Evolutionary conservation across 768 basidiomycete genomes (phyloP).

Genomic region (Trametes cubensis): DNA sequence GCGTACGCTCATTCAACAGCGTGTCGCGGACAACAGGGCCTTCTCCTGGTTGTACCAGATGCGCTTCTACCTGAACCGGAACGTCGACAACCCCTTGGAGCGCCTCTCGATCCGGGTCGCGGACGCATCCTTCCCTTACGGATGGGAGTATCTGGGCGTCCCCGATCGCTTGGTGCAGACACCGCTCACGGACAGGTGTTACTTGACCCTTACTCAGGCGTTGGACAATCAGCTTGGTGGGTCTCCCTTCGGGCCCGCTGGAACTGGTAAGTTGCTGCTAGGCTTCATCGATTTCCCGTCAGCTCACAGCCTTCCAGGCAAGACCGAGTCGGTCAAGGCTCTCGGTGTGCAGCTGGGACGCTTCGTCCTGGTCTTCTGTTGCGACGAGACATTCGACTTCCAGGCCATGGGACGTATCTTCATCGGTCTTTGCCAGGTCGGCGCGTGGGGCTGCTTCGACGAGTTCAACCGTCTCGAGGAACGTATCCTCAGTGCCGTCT

Average conservation of each 20-base stretch:
- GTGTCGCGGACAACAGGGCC: slow-evolving; percentile 62
- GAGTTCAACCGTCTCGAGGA: slow-evolving; percentile 99
- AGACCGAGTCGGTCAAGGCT: slow-evolving; percentile 99
- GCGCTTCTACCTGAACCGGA: slow-evolving; percentile 90
- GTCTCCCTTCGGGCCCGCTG: slow-evolving; percentile 97
- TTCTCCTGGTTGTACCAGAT: slow-evolving; percentile 98
- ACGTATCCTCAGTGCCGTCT: slow-evolving; percentile 95
- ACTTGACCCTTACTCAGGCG: slow-evolving; percentile 95
- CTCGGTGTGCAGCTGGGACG: slow-evolving; percentile 96
- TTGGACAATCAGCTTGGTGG: slow-evolving; percentile 94
- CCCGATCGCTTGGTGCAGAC: slow-evolving; percentile 97
- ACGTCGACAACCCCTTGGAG: slow-evolving; percentile 75
- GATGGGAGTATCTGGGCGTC: slow-evolving; percentile 98
- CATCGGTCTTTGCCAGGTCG: slow-evolving; percentile 97
- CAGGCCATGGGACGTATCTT: slow-evolving; percentile 99
- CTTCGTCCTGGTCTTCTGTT: slow-evolving; percentile 99
- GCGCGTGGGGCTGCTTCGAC: slow-evolving; percentile 98
- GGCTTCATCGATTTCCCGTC: slow-evolving; percentile 4
- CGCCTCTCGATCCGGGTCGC: slow-evolving; percentile 82
- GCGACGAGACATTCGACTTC: slow-evolving; percentile 99
- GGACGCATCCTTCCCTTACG: slow-evolving; percentile 92
- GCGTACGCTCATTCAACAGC: slow-evolving; percentile 71
- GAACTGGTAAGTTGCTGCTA: slow-evolving; percentile 66
- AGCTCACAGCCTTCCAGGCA: slow-evolving; percentile 53
- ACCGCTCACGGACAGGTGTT: slow-evolving; percentile 94